Evolutionary conservation across 1,284 basidiomycete genomes (phyloP).

Genomic region (Ganoderma lingzhi): DNA sequence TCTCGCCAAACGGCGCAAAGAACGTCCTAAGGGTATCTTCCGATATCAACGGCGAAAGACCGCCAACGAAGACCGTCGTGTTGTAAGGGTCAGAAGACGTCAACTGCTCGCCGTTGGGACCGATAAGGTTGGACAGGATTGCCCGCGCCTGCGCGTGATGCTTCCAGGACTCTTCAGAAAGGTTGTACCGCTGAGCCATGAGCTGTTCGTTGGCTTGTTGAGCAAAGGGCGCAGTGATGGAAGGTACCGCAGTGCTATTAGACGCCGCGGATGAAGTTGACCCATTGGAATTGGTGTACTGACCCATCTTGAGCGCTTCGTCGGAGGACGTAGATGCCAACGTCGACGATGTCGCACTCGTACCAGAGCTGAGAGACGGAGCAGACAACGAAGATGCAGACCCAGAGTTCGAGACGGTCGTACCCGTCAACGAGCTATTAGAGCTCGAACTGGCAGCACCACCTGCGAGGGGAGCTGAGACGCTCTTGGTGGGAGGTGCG

Average conservation of each 20-base stretch:
- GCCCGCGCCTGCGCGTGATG: constrained; percentile 82
- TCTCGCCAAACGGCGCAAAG: constrained; percentile 90
- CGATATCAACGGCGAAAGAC: constrained; percentile 83
- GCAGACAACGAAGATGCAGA: constrained; percentile 65
- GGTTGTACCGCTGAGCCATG: constrained; percentile 57
- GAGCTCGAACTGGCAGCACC: constrained; percentile 42
- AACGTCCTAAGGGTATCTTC: constrained; percentile 90
- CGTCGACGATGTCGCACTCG: constrained; percentile 54
- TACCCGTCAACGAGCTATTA: constrained; percentile 49
- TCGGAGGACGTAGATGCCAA: constrained; percentile 57
- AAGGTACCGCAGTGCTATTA: constrained; percentile 37
- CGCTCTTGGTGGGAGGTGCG: constrained; percentile 60
- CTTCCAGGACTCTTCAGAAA: constrained; percentile 82
- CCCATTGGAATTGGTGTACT: constrained; percentile 48
- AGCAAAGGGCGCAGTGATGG: constrained; percentile 51
- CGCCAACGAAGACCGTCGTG: constrained; percentile 93
- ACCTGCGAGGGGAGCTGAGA: constrained; percentile 71
- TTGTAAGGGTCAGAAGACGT: constrained; percentile 90
- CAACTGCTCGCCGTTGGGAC: constrained; percentile 84
- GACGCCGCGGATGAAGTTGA: constrained; percentile 21
- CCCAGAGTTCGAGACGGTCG: constrained; percentile 54
- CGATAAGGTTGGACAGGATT: constrained; percentile 80
- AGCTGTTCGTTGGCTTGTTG: constrained; percentile 51
- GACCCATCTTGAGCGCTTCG: constrained; percentile 47
- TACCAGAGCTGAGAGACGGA: constrained; percentile 63